Evolutionary conservation across 164 flowering plant species (phyloP), one percentile per base, ranked within the genome.

Genomic region (Macadamia tetraphylla): DNA sequence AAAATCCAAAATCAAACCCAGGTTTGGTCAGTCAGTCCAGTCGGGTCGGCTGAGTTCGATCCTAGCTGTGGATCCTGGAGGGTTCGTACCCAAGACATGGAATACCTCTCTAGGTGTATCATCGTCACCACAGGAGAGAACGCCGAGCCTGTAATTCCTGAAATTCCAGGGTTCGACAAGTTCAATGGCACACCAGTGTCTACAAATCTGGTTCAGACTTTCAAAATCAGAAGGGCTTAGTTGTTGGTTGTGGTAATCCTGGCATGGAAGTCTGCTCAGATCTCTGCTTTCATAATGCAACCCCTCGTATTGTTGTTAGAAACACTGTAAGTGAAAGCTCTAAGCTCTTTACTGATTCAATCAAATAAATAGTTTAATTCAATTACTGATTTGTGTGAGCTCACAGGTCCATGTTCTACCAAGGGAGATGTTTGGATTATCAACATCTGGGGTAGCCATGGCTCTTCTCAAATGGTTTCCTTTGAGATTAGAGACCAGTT

Each of bases 221-320:
- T 64, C 53, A 49, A 35, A 78, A 79, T 30, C 87, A 83, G 72
- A 87, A 76, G 75, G 98, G 92, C 64, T 69, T 95, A 69, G 94
- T 92, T 4, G 81, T 95, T 42, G 99, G 99, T 0, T 89, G 98
- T 76, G 99, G 99, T 0, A 95, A 95, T 85, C 92, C 99, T 9
- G 98, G 99, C 30, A 95, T 95, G 99, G 98, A 95, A 78, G 96
- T 92, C 6, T 86, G 98, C 71, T 80, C 92, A 65, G 99, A 95
- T 73, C 94, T 95, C 17, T 89, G 89, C 62, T 77, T 83, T 51
- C 72, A 92, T 79, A 88, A 84, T 81, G 98, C 99, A 0, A 74
- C n/a, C n/a, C 97, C 98, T 55, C 80, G 83, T 57, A 82, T 95
- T 89, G 97, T 95, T 9, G 96, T 82, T 67, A 84, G 99, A 77